Evolutionary conservation across 768 basidiomycete species (phyloP).

Genomic region (Calocera cornea): DNA sequence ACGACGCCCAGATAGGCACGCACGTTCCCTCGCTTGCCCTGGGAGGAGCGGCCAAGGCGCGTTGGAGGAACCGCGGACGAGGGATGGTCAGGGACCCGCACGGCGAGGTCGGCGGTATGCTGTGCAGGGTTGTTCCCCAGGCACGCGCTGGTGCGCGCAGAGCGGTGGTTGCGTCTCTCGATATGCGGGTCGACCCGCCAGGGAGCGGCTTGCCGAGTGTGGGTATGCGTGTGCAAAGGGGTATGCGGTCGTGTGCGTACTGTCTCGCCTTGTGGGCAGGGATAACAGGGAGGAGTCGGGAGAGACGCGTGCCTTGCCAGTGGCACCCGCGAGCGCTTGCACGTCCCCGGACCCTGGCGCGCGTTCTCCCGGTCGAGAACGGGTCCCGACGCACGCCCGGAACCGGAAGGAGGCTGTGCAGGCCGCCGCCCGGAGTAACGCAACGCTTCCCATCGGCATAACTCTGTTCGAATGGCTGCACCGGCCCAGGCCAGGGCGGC

Average conservation of each 20-base stretch:
- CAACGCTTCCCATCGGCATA: not conserved
- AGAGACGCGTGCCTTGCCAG: slow-evolving; percentile 1
- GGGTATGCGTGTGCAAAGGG: no score
- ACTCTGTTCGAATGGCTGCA: no score
- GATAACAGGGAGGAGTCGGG: not conserved
- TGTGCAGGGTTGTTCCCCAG: not conserved
- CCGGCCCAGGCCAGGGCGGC: no score
- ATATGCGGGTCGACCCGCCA: not conserved
- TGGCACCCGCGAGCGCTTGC: not conserved
- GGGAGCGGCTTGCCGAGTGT: not conserved
- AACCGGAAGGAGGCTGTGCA: slow-evolving; percentile 1
- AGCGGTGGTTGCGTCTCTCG: not conserved
- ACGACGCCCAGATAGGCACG: not conserved
- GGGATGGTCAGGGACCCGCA: no score
- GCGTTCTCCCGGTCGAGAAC: not conserved
- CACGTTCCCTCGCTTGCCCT: not conserved
- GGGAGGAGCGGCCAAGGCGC: no score
- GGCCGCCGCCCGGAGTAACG: not conserved
- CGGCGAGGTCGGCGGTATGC: not conserved
- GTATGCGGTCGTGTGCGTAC: no score
- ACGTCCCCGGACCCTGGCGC: not conserved
- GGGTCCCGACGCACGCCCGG: not conserved
- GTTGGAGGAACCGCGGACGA: no score
- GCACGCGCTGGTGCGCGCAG: not conserved
- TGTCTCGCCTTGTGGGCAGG: no score